A percentile compares a stretch with the other conserved stretches of the same genome.
These are phyloP conservation scores for Moricandia moricandioides DNA, from an alignment of 345 rosid species.

Conservation along the genomic window DNA sequence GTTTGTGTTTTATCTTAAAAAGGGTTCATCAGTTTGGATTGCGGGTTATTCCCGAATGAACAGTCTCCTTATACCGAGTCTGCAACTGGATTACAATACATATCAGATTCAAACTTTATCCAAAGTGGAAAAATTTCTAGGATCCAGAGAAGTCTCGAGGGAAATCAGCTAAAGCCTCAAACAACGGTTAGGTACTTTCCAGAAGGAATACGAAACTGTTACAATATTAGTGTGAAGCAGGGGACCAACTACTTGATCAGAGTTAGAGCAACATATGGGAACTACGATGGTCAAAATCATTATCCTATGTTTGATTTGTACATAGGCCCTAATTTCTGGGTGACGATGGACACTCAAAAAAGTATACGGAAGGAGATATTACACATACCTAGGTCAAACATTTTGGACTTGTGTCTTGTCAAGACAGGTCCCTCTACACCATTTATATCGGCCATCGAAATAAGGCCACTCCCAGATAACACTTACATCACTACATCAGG, in stretches of 20 bases:
- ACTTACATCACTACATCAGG: conserved; percentile 17
- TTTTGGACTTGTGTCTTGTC: conserved; percentile 38
- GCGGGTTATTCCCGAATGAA: conserved; percentile 30
- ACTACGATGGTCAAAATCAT: conserved; percentile 23
- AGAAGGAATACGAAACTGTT: conserved; percentile 43
- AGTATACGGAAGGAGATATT: conserved; percentile 23
- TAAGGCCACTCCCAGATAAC: conserved; percentile 14
- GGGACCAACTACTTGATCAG: conserved; percentile 36
- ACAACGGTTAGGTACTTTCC: conserved; percentile 39
- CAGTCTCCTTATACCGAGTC: conserved; percentile 18
- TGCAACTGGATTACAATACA: conserved; percentile 18
- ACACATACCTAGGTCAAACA: conserved; percentile 8
- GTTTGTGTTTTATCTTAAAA: conserved; percentile 9
- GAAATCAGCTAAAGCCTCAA: not conserved
- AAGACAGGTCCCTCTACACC: conserved; percentile 36
- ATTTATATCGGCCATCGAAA: conserved; percentile 10
- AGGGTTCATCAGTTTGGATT: conserved; percentile 45
- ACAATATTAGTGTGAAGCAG: conserved; percentile 20
- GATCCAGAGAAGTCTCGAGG: not conserved
- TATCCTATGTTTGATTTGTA: conserved; percentile 32
- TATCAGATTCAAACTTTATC: conserved; percentile 34
- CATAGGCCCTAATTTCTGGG: conserved; percentile 38
- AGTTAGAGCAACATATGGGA: conserved; percentile 32
- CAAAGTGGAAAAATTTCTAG: conserved; percentile 28
- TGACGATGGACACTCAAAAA: not conserved